A percentile compares a stretch with the other conserved stretches of the same genome.
phyloP scores from a whole-genome alignment of 345 rosid genomes.

The Eucalyptus tenuipes region DNA sequence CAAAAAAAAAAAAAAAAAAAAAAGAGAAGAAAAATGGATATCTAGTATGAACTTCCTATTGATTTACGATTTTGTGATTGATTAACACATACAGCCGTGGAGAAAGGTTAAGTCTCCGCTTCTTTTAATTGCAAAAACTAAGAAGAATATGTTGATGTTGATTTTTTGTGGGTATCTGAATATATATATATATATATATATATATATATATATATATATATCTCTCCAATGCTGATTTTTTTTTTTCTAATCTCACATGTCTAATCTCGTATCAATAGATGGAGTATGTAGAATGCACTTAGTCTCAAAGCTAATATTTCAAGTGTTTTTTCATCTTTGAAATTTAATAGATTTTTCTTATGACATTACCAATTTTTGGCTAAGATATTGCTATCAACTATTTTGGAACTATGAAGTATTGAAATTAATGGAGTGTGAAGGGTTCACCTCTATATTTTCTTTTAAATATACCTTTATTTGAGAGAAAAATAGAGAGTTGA shows the following conservation, averaged over 20 bases:
- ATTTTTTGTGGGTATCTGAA: background rate
- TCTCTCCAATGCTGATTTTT: background rate
- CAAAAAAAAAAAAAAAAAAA: background rate
- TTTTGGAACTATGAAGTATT: background rate
- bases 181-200: too few relatives aligned
- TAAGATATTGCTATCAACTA: background rate
- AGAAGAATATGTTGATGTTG: background rate
- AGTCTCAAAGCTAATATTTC: background rate
- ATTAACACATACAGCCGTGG: background rate
- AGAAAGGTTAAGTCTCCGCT: background rate
- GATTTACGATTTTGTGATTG: background rate
- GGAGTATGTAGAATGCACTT: background rate
- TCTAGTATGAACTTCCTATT: background rate
- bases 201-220: too few relatives aligned
- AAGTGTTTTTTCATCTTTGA: background rate
- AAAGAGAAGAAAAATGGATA: background rate
- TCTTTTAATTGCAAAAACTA: background rate
- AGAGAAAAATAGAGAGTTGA: background rate
- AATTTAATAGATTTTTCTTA: background rate
- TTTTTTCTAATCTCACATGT: background rate
- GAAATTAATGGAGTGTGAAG: background rate
- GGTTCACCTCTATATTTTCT: background rate
- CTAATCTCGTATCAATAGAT: background rate
- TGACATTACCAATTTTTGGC: background rate
- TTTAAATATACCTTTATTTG: background rate